phyloP scores from a whole-genome alignment of 345 rosid genomes.

The Camelina neglecta region DNA sequence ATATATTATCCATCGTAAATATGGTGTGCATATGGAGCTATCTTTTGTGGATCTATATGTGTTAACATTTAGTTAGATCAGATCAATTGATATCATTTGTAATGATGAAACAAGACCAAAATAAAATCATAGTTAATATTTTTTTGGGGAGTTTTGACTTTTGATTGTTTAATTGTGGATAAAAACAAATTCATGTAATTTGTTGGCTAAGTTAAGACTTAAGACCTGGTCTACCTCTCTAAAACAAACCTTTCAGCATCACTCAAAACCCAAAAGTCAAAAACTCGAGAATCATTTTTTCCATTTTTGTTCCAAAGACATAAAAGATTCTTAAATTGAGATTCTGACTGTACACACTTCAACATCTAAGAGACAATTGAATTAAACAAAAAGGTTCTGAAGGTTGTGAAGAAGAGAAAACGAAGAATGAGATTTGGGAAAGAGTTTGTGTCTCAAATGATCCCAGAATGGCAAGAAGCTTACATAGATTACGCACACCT shows the following conservation, averaged over 20 bases:
- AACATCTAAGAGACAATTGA: not conserved
- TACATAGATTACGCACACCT: constrained; percentile 71
- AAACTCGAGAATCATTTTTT: not conserved
- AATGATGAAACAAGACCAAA: too few relatives aligned
- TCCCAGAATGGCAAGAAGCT: constrained; percentile 83
- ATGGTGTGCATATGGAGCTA: too few relatives aligned
- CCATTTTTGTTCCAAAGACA: not conserved
- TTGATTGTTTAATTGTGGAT: not conserved
- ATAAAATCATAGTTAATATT: not conserved
- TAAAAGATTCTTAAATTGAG: constrained; percentile 19
- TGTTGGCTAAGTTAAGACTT: not conserved
- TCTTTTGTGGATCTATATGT: too few relatives aligned
- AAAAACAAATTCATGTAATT: not conserved
- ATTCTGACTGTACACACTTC: constrained; percentile 4
- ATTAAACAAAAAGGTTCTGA: not conserved
- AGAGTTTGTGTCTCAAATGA: constrained; percentile 69
- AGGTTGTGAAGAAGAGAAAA: constrained; percentile 6
- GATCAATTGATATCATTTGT: too few relatives aligned
- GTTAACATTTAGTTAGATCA: too few relatives aligned
- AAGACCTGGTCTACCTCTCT: constrained; percentile 6
- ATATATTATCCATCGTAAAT: too few relatives aligned
- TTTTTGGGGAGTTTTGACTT: not conserved
- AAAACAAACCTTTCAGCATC: not conserved
- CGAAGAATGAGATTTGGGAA: constrained; percentile 74
- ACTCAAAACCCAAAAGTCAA: constrained; percentile 34